Conservation (phyloP, 768 basidiomycete species). For the Dentipellis fragilis region DNA sequence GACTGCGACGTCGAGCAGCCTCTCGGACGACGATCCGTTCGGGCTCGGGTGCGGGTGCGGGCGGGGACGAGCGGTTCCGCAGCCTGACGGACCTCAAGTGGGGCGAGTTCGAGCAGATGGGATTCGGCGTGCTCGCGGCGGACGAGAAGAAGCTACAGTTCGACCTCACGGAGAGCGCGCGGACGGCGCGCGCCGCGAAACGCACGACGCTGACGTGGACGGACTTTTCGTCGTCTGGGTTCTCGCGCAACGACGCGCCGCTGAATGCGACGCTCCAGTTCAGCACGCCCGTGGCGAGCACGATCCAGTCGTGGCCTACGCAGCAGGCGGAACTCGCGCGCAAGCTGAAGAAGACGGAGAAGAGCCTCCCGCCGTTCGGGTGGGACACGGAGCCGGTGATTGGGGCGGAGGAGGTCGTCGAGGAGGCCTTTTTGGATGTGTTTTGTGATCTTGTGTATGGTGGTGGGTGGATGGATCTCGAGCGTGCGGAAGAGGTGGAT, state of each 20-base stretch:
- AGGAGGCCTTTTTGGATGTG: constrained; percentile 84
- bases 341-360: constrained; percentile 80
- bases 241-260: constrained; percentile 67
- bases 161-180: constrained; percentile 83
- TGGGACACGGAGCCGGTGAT: constrained; percentile 87
- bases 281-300: constrained; percentile 40
- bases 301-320: constrained; percentile 63
- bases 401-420: constrained; percentile 72
- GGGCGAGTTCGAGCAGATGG: constrained; percentile 84
- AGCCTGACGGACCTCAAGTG: constrained; percentile 82
- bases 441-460: constrained; percentile 78
- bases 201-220: constrained; percentile 84
- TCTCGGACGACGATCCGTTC: constrained; percentile 23
- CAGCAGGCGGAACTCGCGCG: constrained; percentile 63
- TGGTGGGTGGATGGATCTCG: constrained; percentile 77
- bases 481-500: constrained; percentile 63
- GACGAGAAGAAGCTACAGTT: constrained; percentile 77
- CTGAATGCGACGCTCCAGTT: constrained; percentile 81
- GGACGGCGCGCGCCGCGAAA: constrained; percentile 57
- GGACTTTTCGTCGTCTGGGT: constrained; percentile 80
- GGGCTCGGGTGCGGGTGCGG: constrained; percentile 20
- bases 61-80: constrained; percentile 61
- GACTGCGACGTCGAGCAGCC: constrained; percentile 21
- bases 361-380: constrained; percentile 72
- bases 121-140: constrained; percentile 50